These are phyloP conservation scores for Colletotrichum ledebouriae DNA, from an alignment of 2,329 filamentous ascomycete species.

Conservation along the genomic window DNA sequence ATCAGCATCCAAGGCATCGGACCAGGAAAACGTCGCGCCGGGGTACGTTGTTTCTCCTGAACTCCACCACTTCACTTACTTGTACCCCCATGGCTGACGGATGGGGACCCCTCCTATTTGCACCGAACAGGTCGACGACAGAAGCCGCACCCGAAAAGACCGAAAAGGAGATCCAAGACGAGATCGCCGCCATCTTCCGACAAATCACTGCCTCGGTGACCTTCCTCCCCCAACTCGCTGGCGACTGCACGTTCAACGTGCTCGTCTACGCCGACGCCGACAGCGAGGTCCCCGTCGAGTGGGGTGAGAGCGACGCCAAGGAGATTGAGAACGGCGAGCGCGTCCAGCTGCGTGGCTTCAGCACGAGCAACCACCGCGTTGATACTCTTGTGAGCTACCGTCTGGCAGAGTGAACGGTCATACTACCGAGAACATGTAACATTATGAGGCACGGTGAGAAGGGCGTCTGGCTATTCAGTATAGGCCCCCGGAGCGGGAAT, in stretches of 20 bases:
- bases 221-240: slow-evolving; percentile 92
- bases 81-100: background rate
- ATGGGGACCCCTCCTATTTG: no score
- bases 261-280: slow-evolving; percentile 97
- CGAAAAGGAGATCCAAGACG: slow-evolving; percentile 92
- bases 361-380: slow-evolving; percentile 92
- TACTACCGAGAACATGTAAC: background rate
- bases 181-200: slow-evolving; percentile 96
- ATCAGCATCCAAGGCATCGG: slow-evolving; percentile 65
- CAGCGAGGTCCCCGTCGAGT: slow-evolving; percentile 96
- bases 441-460: background rate
- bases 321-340: slow-evolving; percentile 96
- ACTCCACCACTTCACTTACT: background rate
- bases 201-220: slow-evolving; percentile 98
- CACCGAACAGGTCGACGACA: slow-evolving; percentile 38
- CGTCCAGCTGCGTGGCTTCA: slow-evolving; percentile 95
- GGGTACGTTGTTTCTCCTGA: slow-evolving; percentile 56
- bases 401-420: slow-evolving; percentile 51
- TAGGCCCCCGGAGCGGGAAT: background rate
- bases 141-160: slow-evolving; percentile 77
- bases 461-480: no score
- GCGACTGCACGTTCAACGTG: slow-evolving; percentile 98
- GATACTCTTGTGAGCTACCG: slow-evolving; percentile 97
- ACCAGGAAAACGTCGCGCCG: slow-evolving; percentile 78
- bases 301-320: slow-evolving; percentile 98